Evolutionary conservation across 2,329 filamentous ascomycete genomes (phyloP).

Genomic region (Colletotrichum gloeosporioides): DNA sequence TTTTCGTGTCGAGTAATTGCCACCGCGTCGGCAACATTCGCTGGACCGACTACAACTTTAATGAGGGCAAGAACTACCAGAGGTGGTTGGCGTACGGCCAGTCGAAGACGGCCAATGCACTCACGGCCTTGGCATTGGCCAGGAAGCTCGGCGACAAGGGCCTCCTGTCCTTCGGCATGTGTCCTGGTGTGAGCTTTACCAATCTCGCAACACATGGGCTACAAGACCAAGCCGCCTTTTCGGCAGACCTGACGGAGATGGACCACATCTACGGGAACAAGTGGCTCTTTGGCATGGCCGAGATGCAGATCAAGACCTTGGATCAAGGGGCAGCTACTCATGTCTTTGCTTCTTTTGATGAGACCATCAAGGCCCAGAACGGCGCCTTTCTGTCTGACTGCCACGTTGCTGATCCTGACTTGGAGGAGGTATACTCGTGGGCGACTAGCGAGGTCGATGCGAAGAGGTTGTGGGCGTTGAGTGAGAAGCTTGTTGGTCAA

Average conservation of each 20-base stretch:
- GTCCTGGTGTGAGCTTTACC: neutral
- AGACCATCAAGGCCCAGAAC: neutral
- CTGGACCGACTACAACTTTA: constrained; percentile 49
- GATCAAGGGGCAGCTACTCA: neutral
- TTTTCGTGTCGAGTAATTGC: constrained; percentile 35
- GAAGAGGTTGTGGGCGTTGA: neutral
- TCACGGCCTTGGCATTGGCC: accelerated
- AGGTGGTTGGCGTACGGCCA: constrained; percentile 37
- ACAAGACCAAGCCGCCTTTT: neutral
- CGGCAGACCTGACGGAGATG: neutral
- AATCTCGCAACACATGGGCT: neutral
- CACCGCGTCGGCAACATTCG: constrained; percentile 43
- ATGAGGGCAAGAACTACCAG: constrained; percentile 28
- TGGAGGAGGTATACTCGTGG: neutral
- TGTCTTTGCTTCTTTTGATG: neutral
- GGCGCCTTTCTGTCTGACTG: neutral
- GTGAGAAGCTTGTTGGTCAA: neutral
- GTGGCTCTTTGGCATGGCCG: neutral
- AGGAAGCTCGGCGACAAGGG: neutral
- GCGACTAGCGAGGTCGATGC: neutral
- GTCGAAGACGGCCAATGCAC: constrained; percentile 38
- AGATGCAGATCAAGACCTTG: neutral
- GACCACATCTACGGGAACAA: neutral
- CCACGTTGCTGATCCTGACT: neutral
- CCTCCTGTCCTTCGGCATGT: neutral